Percentiles rank a stretch among this genome's conserved stretches.
phyloP scores from a whole-genome alignment of 2,329 filamentous ascomycete species.

The Penicillium concentricum region DNA sequence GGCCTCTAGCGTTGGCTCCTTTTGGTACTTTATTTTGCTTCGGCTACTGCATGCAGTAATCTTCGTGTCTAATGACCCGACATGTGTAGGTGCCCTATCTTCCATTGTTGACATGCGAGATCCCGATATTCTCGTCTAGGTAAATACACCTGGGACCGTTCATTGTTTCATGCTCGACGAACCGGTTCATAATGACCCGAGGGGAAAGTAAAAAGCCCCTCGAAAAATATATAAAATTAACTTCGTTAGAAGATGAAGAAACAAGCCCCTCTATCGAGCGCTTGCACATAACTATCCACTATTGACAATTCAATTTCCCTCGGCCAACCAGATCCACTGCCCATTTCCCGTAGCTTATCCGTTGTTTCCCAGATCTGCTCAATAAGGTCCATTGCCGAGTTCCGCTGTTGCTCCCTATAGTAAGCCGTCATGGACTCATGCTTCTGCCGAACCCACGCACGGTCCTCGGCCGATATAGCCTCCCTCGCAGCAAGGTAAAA shows the following conservation, averaged over 20 bases:
- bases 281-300: conserved; percentile 15
- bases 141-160: background rate
- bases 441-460: conserved; percentile 21
- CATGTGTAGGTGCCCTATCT: background rate
- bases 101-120: background rate
- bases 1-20: no score
- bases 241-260: conserved; percentile 22
- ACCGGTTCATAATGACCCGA: background rate
- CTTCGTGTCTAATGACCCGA: background rate
- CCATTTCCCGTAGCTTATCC: conserved; percentile 9
- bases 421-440: conserved; percentile 26
- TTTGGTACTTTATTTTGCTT: background rate
- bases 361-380: conserved; percentile 22
- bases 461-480: conserved; percentile 17
- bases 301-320: background rate
- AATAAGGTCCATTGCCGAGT: conserved; percentile 23
- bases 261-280: conserved; percentile 17
- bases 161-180: background rate
- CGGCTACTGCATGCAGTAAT: background rate
- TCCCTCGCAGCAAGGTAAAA: conserved; percentile 25
- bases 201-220: no score
- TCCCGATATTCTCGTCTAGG: background rate
- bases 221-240: background rate
- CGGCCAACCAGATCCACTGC: background rate
- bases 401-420: conserved; percentile 25